Evolutionary conservation across 345 rosid species (phyloP), one percentile per base, ranked within the genome.

Genomic region (Raphanus raphanistrum): DNA sequence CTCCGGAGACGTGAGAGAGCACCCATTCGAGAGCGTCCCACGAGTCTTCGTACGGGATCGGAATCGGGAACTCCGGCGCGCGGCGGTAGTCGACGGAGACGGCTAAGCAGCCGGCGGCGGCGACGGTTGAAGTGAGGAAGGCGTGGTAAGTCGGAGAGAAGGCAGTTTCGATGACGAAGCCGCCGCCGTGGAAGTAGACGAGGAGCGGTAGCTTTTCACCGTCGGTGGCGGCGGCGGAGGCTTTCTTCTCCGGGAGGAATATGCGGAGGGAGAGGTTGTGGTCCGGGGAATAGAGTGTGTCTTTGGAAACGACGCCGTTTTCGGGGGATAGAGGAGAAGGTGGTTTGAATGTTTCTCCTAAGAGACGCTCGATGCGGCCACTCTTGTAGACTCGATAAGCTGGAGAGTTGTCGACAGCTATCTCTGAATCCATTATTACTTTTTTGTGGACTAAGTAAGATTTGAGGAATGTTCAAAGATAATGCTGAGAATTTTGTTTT

Each of bases 21-120:
- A 90, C 71, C 90, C 93, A 92, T 11, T 77, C 76, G 9, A 86
- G 81, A 1, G 84, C 85, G 2, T 66, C 79, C 89, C 85, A 86
- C 0, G 93, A 85, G 54, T 92, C 90, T 4, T 88, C 88, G 17
- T 86, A 84, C 0, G 83, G 86, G 4, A 61, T 38, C 0, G 92
- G 97, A n/a, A 90, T 68, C 43, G 81, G 88, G 41, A 82, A 68
- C 73, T 90, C 93, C 1, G 92, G 97, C 16, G 87, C 92, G 9
- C 84, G 79, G 60, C 92, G 81, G 36, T 84, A 87, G 59, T 86
- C 81, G 4, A 89, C 69, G 0, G 88, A 84, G 59, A 86, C 70
- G 1, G 82, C 86, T 9, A 86, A 16, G 16, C 84, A 50, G 1
- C 58, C 55, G 0, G 88, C 80, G 43, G 71, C 72, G 6, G 82